Percentiles rank a stretch among this genome's conserved stretches.
phyloP scores from a whole-genome alignment of 1,139 yeast species.

The Pichia sp. region DNA sequence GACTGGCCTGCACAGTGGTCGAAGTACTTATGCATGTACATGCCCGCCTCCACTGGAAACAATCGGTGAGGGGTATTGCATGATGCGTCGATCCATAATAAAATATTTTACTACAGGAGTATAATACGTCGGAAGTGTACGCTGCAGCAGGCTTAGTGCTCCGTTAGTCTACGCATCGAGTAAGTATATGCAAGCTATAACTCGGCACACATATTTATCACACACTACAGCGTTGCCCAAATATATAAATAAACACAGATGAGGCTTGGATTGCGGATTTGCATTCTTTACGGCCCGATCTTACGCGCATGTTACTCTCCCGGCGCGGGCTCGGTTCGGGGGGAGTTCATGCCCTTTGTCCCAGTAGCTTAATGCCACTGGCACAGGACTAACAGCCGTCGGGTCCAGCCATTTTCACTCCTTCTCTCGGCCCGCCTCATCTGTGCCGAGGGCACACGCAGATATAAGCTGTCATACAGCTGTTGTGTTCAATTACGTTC shows the following conservation, averaged over 20 bases:
- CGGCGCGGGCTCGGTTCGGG: background rate
- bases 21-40: background rate
- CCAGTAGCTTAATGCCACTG: background rate
- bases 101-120: background rate
- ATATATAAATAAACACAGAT: background rate
- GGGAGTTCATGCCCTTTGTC: background rate
- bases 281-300: background rate
- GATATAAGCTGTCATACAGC: too few species aligned
- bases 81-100: background rate
- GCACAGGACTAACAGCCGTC: background rate
- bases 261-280: background rate
- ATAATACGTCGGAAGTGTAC: background rate
- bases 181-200: background rate
- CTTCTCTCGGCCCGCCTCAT: too few species aligned
- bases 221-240: background rate
- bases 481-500: too few species aligned
- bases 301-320: background rate
- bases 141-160: background rate
- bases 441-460: too few species aligned
- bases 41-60: background rate
- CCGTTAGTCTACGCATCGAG: background rate
- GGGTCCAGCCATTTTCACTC: too few species aligned
- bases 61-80: background rate
- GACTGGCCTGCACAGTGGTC: background rate
- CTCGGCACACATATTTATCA: background rate